These are phyloP conservation scores for Laburnicola sp. DNA, from an alignment of 2,329 filamentous ascomycete species.

Conservation along the genomic window DNA sequence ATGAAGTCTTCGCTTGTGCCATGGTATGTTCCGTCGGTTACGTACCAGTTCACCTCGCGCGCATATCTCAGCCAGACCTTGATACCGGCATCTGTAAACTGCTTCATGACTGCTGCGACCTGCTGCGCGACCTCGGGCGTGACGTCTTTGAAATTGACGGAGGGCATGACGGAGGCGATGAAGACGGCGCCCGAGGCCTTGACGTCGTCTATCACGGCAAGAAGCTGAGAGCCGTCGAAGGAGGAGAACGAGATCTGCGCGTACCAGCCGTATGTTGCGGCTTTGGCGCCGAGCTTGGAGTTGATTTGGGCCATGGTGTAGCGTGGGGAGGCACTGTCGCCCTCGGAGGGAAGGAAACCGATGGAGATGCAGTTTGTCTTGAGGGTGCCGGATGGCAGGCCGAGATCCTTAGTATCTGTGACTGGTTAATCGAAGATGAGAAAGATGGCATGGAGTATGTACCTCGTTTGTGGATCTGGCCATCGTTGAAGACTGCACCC, in stretches of 20 bases:
- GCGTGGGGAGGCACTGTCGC: conserved; percentile 13
- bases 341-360: conserved; percentile 20
- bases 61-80: conserved; percentile 19
- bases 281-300: conserved; percentile 9
- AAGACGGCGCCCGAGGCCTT: conserved; percentile 16
- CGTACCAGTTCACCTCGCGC: conserved; percentile 23
- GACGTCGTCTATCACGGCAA: conserved; percentile 15
- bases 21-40: conserved; percentile 14
- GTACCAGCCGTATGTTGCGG: conserved; percentile 17
- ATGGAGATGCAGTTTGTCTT: conserved; percentile 17
- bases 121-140: conserved; percentile 11
- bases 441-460: not conserved
- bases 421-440: not conserved
- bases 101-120: conserved; percentile 15
- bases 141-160: conserved; percentile 16
- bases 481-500: too few relatives aligned
- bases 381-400: conserved; percentile 10
- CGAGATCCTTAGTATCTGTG: conserved; percentile 8
- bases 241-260: conserved; percentile 12
- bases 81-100: conserved; percentile 19
- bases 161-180: conserved; percentile 19
- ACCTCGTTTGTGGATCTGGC: conserved; percentile 6
- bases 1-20: conserved; percentile 11
- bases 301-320: conserved; percentile 20
- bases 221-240: conserved; percentile 18